A percentile compares a stretch with the other conserved stretches of the same genome.
These are phyloP conservation scores for Coemansia furcata DNA, from an alignment of 192 early-diverging fungal species.

Conservation along the genomic window DNA sequence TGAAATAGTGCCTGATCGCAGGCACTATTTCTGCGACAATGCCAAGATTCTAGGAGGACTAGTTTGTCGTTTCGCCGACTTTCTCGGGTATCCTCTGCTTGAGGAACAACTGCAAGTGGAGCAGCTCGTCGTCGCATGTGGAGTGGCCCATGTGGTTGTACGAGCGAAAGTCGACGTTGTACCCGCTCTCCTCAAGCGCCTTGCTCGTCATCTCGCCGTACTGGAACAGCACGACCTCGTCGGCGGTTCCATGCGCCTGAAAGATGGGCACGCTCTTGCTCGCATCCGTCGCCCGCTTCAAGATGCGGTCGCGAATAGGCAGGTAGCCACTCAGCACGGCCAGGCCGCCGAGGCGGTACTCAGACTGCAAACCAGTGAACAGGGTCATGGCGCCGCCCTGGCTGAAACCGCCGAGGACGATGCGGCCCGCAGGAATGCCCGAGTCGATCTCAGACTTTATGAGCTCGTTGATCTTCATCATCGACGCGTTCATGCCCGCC, in stretches of 20 bases:
- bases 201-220: slow-evolving; percentile 71
- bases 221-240: slow-evolving; percentile 69
- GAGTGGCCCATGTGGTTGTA: slow-evolving; percentile 84
- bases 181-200: slow-evolving; percentile 57
- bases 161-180: slow-evolving; percentile 69
- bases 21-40: not conserved
- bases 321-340: slow-evolving; percentile 79
- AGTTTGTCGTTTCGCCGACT: not conserved
- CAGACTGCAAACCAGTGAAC: slow-evolving; percentile 67
- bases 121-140: slow-evolving; percentile 63
- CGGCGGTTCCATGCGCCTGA: slow-evolving; percentile 79
- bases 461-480: slow-evolving; percentile 57
- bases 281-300: slow-evolving; percentile 55
- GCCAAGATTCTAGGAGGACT: not conserved
- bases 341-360: slow-evolving; percentile 67
- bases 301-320: slow-evolving; percentile 51
- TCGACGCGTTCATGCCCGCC: slow-evolving; percentile 63
- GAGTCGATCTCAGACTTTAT: slow-evolving; percentile 73
- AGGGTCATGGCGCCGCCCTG: slow-evolving; percentile 84
- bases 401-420: slow-evolving; percentile 93
- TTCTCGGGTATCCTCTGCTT: slow-evolving; percentile 51
- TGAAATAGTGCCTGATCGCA: not conserved
- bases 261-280: slow-evolving; percentile 76
- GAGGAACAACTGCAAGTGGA: slow-evolving; percentile 68
- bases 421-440: slow-evolving; percentile 76